Conservation (phyloP, 257 asterid species). For the Plantago elongata region DNA sequence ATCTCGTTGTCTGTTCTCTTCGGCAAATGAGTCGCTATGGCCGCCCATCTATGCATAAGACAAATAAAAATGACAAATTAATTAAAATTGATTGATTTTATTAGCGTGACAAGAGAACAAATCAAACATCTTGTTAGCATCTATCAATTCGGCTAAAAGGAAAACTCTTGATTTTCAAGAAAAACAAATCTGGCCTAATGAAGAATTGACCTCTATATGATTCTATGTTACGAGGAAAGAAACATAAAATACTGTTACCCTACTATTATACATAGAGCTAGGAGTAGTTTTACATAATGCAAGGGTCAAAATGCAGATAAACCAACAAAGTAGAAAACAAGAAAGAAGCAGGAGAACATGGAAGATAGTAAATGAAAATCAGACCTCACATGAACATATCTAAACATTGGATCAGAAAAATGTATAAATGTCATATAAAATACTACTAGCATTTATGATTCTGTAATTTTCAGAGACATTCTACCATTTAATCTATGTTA, state of each 20-base stretch:
- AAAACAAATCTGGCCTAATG: background rate
- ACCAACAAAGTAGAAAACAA: too few species aligned
- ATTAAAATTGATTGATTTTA: background rate
- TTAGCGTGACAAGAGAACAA: background rate
- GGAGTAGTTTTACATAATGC: too few species aligned
- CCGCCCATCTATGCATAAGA: slow-evolving; percentile 9
- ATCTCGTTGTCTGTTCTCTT: slow-evolving; percentile 18
- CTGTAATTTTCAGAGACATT: background rate
- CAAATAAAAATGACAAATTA: background rate
- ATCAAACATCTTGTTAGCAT: slow-evolving; percentile 4
- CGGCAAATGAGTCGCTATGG: slow-evolving; percentile 18
- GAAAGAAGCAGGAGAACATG: too few species aligned
- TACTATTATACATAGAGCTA: too few species aligned
- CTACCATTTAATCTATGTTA: too few species aligned
- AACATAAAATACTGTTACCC: background rate
- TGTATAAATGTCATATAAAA: background rate
- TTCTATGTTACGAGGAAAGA: background rate
- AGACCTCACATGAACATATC: background rate
- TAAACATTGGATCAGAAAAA: background rate
- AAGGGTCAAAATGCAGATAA: too few species aligned
- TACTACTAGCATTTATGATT: background rate
- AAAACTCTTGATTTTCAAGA: background rate
- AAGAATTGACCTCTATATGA: background rate
- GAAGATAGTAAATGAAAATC: background rate
- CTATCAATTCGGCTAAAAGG: slow-evolving; percentile 5